These are phyloP conservation scores for Aeminium ludgeri DNA, from an alignment of 495 filamentous ascomycete species.

Conservation along the genomic window DNA sequence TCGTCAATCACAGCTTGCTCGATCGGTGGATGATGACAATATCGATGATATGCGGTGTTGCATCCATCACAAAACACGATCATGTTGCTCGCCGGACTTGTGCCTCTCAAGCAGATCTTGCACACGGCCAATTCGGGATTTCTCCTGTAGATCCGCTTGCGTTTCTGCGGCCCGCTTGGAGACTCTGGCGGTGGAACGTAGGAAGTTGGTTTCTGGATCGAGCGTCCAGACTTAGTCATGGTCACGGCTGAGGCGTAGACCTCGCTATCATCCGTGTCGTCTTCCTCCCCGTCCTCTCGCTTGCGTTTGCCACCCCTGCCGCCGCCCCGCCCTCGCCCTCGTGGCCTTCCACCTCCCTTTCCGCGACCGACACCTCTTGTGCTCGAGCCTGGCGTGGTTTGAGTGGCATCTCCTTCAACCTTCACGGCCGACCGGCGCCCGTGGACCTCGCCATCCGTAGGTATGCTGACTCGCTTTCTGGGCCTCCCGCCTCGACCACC, in stretches of 20 bases:
- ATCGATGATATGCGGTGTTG: constrained; percentile 76
- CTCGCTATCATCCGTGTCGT: constrained; percentile 31
- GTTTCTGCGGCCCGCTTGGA: constrained; percentile 22
- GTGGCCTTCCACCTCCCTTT: constrained; percentile 27
- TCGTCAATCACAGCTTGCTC: constrained; percentile 47
- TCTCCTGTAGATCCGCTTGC: constrained; percentile 30
- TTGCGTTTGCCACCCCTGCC: constrained; percentile 27
- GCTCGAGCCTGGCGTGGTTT: constrained; percentile 15
- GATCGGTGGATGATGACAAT: constrained; percentile 76
- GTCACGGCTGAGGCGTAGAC: constrained; percentile 39
- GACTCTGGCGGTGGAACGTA: constrained; percentile 43
- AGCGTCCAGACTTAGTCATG: constrained; percentile 69
- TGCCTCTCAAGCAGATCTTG: constrained; percentile 59
- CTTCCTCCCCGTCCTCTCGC: constrained; percentile 20
- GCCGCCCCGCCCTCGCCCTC: constrained; percentile 20
- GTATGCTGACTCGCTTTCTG: background rate
- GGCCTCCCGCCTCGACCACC: constrained; percentile 4
- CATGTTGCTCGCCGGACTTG: constrained; percentile 58
- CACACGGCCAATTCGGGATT: constrained; percentile 38
- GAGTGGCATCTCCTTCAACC: background rate
- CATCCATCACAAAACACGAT: constrained; percentile 95
- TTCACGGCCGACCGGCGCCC: constrained; percentile 8
- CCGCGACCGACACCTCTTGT: constrained; percentile 20
- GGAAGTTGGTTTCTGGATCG: constrained; percentile 54
- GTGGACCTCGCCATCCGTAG: constrained; percentile 2